Conservation (phyloP, 2,329 filamentous ascomycete species). For the Albifimbria verrucaria region DNA sequence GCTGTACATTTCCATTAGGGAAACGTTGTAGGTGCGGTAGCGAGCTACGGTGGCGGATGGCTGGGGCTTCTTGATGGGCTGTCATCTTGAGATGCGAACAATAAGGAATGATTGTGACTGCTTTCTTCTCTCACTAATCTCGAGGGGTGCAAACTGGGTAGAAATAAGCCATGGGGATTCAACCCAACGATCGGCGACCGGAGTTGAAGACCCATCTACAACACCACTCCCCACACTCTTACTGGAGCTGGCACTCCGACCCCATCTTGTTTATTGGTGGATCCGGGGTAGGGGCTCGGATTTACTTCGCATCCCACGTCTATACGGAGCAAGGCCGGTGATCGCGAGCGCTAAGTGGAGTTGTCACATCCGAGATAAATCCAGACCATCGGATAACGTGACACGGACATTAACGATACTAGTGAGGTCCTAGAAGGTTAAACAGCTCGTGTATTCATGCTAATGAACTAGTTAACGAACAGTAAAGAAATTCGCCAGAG, state of each 20-base stretch:
- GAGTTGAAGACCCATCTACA: too few species aligned
- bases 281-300: not conserved
- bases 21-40: constrained; percentile 16
- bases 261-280: too few species aligned
- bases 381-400: not conserved
- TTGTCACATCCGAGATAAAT: not conserved
- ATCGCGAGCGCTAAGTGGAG: not conserved
- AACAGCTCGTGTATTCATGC: too few species aligned
- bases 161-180: not conserved
- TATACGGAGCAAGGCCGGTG: not conserved
- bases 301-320: not conserved
- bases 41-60: not conserved
- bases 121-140: not conserved
- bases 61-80: not conserved
- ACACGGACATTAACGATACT: too few species aligned
- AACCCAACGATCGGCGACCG: not conserved
- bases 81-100: not conserved
- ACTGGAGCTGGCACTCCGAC: too few species aligned
- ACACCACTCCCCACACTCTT: too few species aligned
- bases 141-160: not conserved
- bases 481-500: too few species aligned
- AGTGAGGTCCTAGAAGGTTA: too few species aligned
- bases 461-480: too few species aligned
- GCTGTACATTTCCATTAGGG: constrained; percentile 25
- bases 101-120: not conserved